Conservation (phyloP, 2,329 filamentous ascomycete species). For the Daldinia sp. region DNA sequence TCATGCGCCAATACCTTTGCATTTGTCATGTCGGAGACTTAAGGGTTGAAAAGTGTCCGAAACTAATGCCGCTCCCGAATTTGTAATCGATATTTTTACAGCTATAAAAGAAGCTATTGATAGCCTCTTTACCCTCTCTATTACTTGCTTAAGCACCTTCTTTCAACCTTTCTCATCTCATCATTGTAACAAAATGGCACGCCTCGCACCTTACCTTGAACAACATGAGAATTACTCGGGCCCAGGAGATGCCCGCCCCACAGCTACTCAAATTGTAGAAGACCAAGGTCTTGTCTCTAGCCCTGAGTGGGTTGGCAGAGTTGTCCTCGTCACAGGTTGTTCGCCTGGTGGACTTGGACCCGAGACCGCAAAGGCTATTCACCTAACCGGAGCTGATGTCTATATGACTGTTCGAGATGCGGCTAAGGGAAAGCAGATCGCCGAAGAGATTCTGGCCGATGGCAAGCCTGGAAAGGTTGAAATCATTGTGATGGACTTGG, state of each 20-base stretch:
- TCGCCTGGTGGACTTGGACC: constrained; percentile 36
- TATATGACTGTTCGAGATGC: constrained; percentile 36
- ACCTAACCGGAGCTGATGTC: constrained; percentile 31
- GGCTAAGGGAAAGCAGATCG: constrained; percentile 33
- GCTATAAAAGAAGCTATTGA: neutral
- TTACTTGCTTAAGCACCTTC: neutral
- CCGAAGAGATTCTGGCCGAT: constrained; percentile 26
- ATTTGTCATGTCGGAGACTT: constrained; percentile 8
- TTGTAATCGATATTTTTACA: neutral
- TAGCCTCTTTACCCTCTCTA: neutral
- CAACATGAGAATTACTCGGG: constrained; percentile 30
- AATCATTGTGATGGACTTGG: constrained; percentile 37
- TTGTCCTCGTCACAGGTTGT: constrained; percentile 37
- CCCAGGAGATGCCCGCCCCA: constrained; percentile 42
- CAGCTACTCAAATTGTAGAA: constrained; percentile 38
- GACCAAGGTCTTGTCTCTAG: constrained; percentile 38
- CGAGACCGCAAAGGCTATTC: constrained; percentile 35
- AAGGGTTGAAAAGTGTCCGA: neutral
- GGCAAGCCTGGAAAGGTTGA: constrained; percentile 34
- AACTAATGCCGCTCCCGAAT: neutral
- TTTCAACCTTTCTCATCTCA: neutral
- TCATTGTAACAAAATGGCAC: constrained; percentile 22
- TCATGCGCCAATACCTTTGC: neutral
- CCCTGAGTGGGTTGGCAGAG: constrained; percentile 29
- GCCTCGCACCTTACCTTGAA: constrained; percentile 38